Evolutionary conservation across 306 rosid genomes (phyloP), one percentile per base, ranked within the genome.

Genomic region (Elaeagnus macrophylla): DNA sequence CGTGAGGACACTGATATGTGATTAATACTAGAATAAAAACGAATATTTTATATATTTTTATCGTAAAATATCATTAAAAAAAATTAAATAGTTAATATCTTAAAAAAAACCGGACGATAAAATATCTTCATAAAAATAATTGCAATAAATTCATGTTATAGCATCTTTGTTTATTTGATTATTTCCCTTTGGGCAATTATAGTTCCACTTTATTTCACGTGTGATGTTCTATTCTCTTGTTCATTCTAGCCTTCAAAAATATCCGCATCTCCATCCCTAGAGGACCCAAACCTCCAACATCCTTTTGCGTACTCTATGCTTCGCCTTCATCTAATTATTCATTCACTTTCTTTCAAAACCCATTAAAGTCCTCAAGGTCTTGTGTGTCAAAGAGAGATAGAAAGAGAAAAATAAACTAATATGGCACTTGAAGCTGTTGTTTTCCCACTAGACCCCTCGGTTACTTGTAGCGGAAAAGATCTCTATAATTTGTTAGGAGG

Each of bases 361-460:
- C 46, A 10, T 9, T 41, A 6, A 25, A 25, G 5, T 8, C 13
- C 46, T 41, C 46, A 41, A 41, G 9, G 13, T 10, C 13, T 14
- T 13, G 32, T 2, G 32, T 25, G 32, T 2, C 32, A 25, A 60
- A 64, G 13, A 58, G 55, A 57, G 61, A 69, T 19, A 55, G 53
- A 54, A 62, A 59, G 3, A 55, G 13, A 48, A 8, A 67, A 45
- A 44, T 56, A 32, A 62, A 14, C 36, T 7, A 43, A 5, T 37
- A 89, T 93, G 99, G 94, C 96, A 6, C 76, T 93, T 1, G 96
- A 93, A 16, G 85, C 96, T 17, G 80, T 80, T 14, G 80, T 84
- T n/a, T 82, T 67, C 39, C 77, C 79, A 44, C 99, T 78, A 66
- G 81, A 83, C 43, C 89, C 86, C 2, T 75, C 79, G 19, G 32